Base-by-base conservation (phyloP, 495 filamentous ascomycete genomes). In the Neurospora sublineolata region DNA sequence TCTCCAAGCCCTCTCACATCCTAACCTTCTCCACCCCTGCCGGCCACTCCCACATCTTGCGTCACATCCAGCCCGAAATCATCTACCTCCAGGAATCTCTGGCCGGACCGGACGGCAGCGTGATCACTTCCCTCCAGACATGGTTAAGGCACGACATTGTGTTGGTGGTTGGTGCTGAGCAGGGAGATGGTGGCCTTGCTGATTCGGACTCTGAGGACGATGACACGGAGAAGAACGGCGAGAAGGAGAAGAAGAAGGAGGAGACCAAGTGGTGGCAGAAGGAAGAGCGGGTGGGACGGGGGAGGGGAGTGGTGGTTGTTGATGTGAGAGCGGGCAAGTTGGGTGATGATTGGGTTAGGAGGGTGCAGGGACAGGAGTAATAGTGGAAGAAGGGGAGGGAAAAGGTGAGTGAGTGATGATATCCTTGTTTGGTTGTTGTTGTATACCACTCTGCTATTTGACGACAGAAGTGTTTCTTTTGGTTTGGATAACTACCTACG, bases 131-230 rank as follows among this genome's bases (percentile, higher is more conserved):
- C 71, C 87, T 94, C n/a, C 87, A 92, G 72, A 89, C 88, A 1
- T 97, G 93, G 94, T 89, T 97, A 30, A 86, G 92, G 37, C 91
- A 94, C 76, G 89, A 93, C 60, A 85, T 97, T 37, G 87, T 97
- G 36, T 79, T 88, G 68, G 91, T 97, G 3, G 92, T 97, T 27
- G 94, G 93, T 8, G 91, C 91, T 69, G 92, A 93, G 72, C 90
- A 90, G 72, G 93, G 92, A 20, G 89, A 92, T 38, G 93, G 93
- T 33, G 94, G 93, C 1, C 84, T 97, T 42, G 92, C 93, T 1
- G 94, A 97, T 78, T 97, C 93, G 72, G 93, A 97, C 72, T 94
- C 94, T 39, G 94, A 97, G 78, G 52, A 60, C 12, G 52, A 60
- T 4, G 52, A 60, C 6, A 81, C 83, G 0, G 87, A 89, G 75